phyloP scores from a whole-genome alignment of 495 filamentous ascomycete genomes.

The Apodospora peruviana region DNA sequence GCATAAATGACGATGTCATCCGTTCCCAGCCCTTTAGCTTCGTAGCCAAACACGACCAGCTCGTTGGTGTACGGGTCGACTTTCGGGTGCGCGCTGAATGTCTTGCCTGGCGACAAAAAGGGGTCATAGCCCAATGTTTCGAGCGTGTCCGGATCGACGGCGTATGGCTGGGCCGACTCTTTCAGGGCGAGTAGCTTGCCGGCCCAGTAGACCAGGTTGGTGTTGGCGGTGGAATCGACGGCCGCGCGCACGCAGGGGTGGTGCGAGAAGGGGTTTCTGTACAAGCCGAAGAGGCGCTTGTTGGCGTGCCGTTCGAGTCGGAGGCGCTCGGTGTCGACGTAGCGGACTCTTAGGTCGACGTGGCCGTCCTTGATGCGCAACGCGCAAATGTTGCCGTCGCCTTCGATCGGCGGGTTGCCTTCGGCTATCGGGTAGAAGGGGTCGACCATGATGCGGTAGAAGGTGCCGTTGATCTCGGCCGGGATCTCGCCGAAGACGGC shows the following conservation, averaged over 20 bases:
- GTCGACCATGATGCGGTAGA: constrained; percentile 2
- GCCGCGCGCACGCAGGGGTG: constrained; percentile 1
- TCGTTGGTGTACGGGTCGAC: background rate
- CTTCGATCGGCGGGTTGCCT: background rate
- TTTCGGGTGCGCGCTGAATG: constrained; percentile 1
- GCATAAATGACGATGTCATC: background rate
- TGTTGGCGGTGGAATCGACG: constrained; percentile 1
- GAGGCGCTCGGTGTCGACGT: constrained; percentile 1
- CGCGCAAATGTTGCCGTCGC: constrained; percentile 1
- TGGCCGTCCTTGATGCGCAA: background rate
- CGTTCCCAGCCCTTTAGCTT: background rate
- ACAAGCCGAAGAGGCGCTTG: background rate
- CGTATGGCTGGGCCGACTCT: constrained; percentile 4
- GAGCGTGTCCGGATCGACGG: constrained; percentile 3
- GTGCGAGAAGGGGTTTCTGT: constrained; percentile 1
- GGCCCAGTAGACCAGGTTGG: background rate
- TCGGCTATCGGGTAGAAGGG: background rate
- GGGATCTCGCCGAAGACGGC: background rate
- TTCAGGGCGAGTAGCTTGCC: constrained; percentile 3
- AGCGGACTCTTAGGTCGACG: background rate
- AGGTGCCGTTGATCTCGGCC: background rate
- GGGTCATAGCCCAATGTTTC: constrained; percentile 1
- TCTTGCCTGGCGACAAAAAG: background rate
- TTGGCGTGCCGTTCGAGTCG: background rate
- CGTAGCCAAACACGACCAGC: constrained; percentile 1